phyloP scores from a whole-genome alignment of 1,139 yeast genomes.

The Yamadazyma mexicana region DNA sequence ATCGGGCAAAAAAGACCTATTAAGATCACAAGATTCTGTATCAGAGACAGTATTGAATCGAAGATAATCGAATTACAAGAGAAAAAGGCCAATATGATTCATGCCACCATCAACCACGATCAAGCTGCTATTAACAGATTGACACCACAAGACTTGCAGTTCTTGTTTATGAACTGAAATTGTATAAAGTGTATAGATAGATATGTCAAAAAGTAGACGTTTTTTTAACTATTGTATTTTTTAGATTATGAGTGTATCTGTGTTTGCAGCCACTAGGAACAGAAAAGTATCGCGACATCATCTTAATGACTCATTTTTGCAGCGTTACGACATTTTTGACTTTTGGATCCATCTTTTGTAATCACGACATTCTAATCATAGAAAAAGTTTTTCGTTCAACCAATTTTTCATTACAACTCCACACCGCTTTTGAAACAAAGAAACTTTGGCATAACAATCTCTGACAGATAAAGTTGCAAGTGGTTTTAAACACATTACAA shows the following conservation, averaged over 20 bases:
- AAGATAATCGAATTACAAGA: constrained; percentile 94
- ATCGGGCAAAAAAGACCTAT: constrained; percentile 96
- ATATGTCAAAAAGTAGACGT: too few relatives aligned
- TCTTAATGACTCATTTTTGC: constrained; percentile 4
- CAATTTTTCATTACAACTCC: neutral
- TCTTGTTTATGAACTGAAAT: constrained; percentile 70
- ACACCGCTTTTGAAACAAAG: neutral
- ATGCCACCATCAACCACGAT: constrained; percentile 91
- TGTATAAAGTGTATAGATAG: too few relatives aligned
- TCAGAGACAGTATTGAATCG: constrained; percentile 95
- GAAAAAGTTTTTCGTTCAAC: constrained; percentile 1
- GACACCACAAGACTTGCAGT: constrained; percentile 93
- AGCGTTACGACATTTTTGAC: neutral
- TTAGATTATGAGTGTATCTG: too few relatives aligned
- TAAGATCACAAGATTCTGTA: constrained; percentile 86
- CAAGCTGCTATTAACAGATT: constrained; percentile 84
- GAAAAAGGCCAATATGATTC: constrained; percentile 96
- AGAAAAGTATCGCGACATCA: constrained; percentile 1
- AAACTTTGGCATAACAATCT: too few relatives aligned
- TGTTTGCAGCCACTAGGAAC: too few relatives aligned
- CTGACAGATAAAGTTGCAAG: too few relatives aligned
- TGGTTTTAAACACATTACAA: neutral
- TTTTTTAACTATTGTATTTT: too few relatives aligned
- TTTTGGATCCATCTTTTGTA: neutral
- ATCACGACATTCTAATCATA: neutral